These are phyloP conservation scores for Bolboschoenus planiculmis DNA, from an alignment of 176 grass and related monocot genomes.

Conservation along the genomic window DNA sequence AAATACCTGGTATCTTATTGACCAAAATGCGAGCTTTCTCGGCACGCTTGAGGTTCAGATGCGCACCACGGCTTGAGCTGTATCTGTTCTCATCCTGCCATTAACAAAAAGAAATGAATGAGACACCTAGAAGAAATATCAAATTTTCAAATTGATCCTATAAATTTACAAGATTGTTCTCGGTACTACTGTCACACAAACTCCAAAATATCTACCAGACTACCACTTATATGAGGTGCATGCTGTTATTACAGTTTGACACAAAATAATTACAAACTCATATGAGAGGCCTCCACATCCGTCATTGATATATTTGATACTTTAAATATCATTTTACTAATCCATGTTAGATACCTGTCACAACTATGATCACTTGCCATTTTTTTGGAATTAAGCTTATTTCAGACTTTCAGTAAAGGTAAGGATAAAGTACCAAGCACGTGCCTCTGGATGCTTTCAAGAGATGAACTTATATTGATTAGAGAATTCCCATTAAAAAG, in stretches of 20 bases:
- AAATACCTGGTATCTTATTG: conserved; percentile 94
- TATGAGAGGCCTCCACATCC: background rate
- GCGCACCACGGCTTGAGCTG: conserved; percentile 96
- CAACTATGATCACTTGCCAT: background rate
- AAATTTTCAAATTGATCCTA: background rate
- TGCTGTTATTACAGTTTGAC: background rate
- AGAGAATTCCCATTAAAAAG: background rate
- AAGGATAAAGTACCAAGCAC: background rate
- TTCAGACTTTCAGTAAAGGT: background rate
- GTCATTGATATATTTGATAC: background rate
- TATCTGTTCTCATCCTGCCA: conserved; percentile 96
- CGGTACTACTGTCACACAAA: background rate
- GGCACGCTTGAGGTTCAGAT: conserved; percentile 92
- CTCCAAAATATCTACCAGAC: background rate
- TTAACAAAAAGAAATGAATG: background rate
- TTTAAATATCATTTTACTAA: background rate
- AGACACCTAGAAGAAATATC: background rate
- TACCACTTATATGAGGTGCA: background rate
- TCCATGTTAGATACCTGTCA: background rate
- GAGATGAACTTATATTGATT: background rate
- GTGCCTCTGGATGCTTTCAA: background rate
- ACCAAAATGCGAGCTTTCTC: conserved; percentile 97
- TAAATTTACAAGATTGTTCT: background rate
- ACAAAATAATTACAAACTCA: background rate
- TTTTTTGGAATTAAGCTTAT: background rate